Conservation (phyloP, 495 filamentous ascomycete genomes). For the Hypoxylon rickii region DNA sequence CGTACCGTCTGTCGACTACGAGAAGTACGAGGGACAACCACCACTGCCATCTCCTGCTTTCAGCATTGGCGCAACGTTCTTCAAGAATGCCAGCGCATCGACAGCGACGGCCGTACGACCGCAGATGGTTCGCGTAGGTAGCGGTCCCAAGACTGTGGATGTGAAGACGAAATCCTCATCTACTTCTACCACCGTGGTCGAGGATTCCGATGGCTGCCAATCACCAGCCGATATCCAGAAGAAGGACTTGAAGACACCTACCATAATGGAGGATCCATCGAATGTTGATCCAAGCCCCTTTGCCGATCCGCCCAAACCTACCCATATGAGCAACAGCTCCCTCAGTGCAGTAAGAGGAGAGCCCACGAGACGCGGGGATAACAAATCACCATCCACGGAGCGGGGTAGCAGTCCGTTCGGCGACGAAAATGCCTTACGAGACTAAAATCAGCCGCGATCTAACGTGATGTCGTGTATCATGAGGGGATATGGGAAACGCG, state of each 20-base stretch:
- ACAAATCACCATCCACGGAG: slow-evolving; percentile 34
- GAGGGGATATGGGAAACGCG: slow-evolving; percentile 37
- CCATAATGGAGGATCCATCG: slow-evolving; percentile 56
- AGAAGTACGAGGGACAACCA: slow-evolving; percentile 51
- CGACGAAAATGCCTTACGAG: slow-evolving; percentile 58
- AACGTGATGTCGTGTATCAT: slow-evolving; percentile 31
- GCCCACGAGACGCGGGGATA: slow-evolving; percentile 47
- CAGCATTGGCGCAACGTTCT: slow-evolving; percentile 67
- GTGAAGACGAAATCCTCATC: slow-evolving; percentile 41
- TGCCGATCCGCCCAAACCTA: slow-evolving; percentile 52
- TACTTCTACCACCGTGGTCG: slow-evolving; percentile 10
- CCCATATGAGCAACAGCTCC: slow-evolving; percentile 45
- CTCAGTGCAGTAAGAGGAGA: slow-evolving; percentile 61
- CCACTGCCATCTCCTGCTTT: slow-evolving; percentile 59
- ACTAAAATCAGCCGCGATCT: slow-evolving; percentile 35
- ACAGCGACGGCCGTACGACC: slow-evolving; percentile 58
- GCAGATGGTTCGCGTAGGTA: slow-evolving; percentile 59
- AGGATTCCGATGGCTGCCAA: slow-evolving; percentile 18
- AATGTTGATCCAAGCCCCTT: slow-evolving; percentile 61
- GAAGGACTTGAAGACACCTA: slow-evolving; percentile 43
- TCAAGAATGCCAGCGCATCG: slow-evolving; percentile 61
- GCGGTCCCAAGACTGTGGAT: slow-evolving; percentile 50
- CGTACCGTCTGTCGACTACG: slow-evolving; percentile 58
- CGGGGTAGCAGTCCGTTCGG: slow-evolving; percentile 58
- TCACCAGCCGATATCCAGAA: slow-evolving; percentile 14